phyloP scores from a whole-genome alignment of 306 rosid species.

The Glycyrrhiza uralensis region DNA sequence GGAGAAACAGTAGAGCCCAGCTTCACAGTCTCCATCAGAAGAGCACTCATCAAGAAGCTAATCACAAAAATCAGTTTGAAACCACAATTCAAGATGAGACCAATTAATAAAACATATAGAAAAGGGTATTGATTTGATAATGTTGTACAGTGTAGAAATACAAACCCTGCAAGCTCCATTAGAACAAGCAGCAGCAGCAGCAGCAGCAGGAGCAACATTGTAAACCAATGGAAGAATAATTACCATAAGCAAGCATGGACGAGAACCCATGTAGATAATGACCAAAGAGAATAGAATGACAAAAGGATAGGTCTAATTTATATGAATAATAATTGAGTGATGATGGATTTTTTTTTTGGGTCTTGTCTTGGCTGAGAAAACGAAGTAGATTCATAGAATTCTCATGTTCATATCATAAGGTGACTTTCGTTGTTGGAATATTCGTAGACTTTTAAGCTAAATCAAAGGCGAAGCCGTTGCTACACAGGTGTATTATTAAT shows the following conservation, averaged over 20 bases:
- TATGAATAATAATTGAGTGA: not conserved
- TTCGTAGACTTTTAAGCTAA: not conserved
- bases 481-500: not conserved
- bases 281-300: not conserved
- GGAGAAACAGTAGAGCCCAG: constrained; percentile 54
- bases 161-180: constrained; percentile 62
- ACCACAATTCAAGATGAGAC: not conserved
- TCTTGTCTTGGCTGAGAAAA: constrained; percentile 51
- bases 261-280: constrained; percentile 38
- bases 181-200: constrained; percentile 56
- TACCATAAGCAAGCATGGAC: constrained; percentile 23
- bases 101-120: not conserved
- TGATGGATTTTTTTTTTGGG: not conserved
- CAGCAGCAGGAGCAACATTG: constrained; percentile 25
- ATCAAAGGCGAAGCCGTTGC: not conserved
- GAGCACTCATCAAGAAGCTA: constrained; percentile 72
- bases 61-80: not conserved
- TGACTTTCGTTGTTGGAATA: not conserved
- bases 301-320: not conserved
- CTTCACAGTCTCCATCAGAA: constrained; percentile 57
- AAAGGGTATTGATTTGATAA: not conserved
- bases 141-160: not conserved
- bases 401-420: not conserved
- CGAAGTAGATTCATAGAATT: constrained; percentile 11
- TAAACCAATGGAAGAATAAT: constrained; percentile 21